Conservation (phyloP, 768 basidiomycete genomes). For the Obba rivulosa region DNA sequence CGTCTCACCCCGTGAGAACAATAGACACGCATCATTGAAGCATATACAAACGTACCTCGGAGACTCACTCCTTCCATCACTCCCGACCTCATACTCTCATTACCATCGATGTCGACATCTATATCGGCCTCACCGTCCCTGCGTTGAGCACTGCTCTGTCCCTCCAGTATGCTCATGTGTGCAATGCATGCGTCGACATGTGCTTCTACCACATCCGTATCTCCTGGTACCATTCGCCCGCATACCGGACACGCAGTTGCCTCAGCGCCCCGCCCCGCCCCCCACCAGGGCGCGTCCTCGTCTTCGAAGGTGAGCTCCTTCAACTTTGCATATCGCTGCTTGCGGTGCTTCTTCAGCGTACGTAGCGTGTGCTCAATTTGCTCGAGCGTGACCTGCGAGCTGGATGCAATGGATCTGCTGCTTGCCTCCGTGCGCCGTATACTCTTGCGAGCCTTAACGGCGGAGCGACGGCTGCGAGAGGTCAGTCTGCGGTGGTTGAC, state of each 20-base stretch:
- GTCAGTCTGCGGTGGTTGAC: constrained; percentile 22
- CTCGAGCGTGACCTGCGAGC: constrained; percentile 20
- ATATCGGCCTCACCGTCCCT: constrained; percentile 24
- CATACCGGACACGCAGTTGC: constrained; percentile 71
- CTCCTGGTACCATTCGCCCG: constrained; percentile 48
- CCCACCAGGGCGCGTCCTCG: constrained; percentile 33
- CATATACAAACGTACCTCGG: constrained; percentile 22
- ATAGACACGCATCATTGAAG: neutral
- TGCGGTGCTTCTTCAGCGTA: constrained; percentile 62
- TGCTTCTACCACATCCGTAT: constrained; percentile 68
- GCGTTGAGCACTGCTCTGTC: constrained; percentile 25
- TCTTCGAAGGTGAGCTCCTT: constrained; percentile 64
- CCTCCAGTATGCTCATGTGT: constrained; percentile 42
- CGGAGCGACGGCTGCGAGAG: constrained; percentile 36
- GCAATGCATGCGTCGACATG: constrained; percentile 80
- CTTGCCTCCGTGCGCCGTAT: constrained; percentile 4
- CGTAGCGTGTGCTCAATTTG: constrained; percentile 49
- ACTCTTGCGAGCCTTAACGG: constrained; percentile 38
- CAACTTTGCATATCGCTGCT: constrained; percentile 59
- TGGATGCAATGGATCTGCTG: constrained; percentile 4
- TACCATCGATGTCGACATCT: constrained; percentile 32
- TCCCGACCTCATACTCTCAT: constrained; percentile 40
- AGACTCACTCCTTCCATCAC: constrained; percentile 31
- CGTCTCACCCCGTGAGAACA: constrained; percentile 1
- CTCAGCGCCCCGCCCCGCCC: constrained; percentile 19